Evolutionary conservation across 23 red algal genomes (phyloP).

Genomic region (Gracilaria caudata): DNA sequence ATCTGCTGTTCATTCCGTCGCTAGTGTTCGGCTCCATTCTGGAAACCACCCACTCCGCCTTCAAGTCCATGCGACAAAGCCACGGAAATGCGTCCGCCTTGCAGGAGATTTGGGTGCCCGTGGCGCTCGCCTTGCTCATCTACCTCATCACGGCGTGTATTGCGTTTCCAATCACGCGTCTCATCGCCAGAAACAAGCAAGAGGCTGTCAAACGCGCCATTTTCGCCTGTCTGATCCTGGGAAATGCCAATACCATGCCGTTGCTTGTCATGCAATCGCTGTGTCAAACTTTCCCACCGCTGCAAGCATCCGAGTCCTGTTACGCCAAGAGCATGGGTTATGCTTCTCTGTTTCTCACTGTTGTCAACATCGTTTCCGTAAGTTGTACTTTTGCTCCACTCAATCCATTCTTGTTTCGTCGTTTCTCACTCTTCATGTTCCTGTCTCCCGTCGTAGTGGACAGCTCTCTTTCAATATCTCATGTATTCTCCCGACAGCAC

Average conservation of each 20-base stretch:
- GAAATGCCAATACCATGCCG: slow-evolving; percentile 59
- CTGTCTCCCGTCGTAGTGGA: slow-evolving; percentile 17
- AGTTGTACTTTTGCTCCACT: background rate
- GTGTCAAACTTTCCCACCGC: slow-evolving; percentile 15
- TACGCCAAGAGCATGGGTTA: slow-evolving; percentile 52
- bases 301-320: background rate
- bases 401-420: background rate
- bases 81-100: background rate
- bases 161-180: slow-evolving; percentile 30
- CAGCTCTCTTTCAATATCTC: slow-evolving; percentile 46
- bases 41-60: slow-evolving; percentile 35
- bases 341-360: slow-evolving; percentile 51
- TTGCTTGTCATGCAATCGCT: slow-evolving; percentile 57
- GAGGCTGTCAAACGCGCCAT: slow-evolving; percentile 48
- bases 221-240: slow-evolving; percentile 47
- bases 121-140: slow-evolving; percentile 26
- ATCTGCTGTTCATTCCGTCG: slow-evolving; percentile 51
- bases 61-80: slow-evolving; percentile 1
- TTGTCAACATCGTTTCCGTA: slow-evolving; percentile 53
- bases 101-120: slow-evolving; percentile 55
- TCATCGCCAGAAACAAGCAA: slow-evolving; percentile 14
- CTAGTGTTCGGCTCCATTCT: slow-evolving; percentile 65
- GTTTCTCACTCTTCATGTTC: background rate
- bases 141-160: slow-evolving; percentile 3
- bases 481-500: slow-evolving; percentile 38